These are phyloP conservation scores for Cercospora nicotianae DNA, from an alignment of 2,329 filamentous ascomycete species.

Conservation along the genomic window DNA sequence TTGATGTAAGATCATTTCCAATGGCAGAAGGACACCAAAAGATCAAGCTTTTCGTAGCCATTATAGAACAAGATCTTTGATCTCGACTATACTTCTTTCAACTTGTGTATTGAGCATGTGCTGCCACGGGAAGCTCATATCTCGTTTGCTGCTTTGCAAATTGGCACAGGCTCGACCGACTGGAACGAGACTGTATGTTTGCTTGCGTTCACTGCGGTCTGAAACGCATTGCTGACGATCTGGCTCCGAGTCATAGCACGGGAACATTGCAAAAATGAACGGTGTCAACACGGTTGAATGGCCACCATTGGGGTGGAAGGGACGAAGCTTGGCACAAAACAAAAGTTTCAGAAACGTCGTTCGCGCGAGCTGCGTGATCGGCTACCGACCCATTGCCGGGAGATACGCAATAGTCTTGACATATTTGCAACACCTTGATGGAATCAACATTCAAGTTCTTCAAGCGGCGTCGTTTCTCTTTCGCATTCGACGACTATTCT, in stretches of 20 bases:
- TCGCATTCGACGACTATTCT: not conserved
- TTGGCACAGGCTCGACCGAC: not conserved
- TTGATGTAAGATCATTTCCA: not conserved
- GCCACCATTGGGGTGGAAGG: not conserved
- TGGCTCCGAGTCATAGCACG: not conserved
- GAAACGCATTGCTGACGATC: not conserved
- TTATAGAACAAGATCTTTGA: not conserved
- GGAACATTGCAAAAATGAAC: not conserved
- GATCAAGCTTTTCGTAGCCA: not conserved
- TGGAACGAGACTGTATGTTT: not conserved
- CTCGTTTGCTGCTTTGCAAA: not conserved
- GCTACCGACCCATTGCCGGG: not conserved
- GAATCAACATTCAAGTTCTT: not conserved
- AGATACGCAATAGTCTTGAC: not conserved
- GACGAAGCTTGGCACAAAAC: not conserved
- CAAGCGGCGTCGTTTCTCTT: constrained; percentile 1
- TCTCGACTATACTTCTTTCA: not conserved
- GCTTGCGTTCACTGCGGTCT: not conserved
- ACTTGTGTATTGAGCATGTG: not conserved
- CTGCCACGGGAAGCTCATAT: not conserved
- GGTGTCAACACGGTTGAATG: not conserved
- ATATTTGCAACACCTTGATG: constrained; percentile 4
- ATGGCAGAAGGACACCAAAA: not conserved
- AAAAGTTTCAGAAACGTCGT: not conserved
- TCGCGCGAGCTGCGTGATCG: not conserved